Percentiles rank a stretch among this genome's conserved stretches.
These are phyloP conservation scores for Globisporangium mamillatum DNA, from an alignment of 352 stramenopile genomes.

Conservation along the genomic window DNA sequence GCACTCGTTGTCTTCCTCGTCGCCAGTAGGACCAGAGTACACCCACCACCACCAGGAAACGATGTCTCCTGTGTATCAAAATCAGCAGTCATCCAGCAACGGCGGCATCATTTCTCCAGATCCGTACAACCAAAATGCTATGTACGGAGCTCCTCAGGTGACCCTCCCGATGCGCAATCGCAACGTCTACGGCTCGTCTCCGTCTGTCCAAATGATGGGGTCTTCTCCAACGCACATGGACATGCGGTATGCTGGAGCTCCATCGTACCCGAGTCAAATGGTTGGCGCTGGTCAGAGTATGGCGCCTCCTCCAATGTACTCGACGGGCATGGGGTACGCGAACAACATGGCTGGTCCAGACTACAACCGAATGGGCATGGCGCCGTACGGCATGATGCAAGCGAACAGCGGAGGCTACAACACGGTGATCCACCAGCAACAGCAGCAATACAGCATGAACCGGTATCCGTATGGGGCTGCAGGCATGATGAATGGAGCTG, in stretches of 20 bases:
- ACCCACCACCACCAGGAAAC: slow-evolving; percentile 10
- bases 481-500: slow-evolving; percentile 18
- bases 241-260: slow-evolving; percentile 9
- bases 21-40: slow-evolving; percentile 3
- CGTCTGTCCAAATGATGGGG: slow-evolving; percentile 24
- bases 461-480: slow-evolving; percentile 42
- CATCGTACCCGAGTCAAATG: slow-evolving; percentile 21
- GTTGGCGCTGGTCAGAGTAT: slow-evolving; percentile 25
- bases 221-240: slow-evolving; percentile 15
- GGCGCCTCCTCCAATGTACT: slow-evolving; percentile 18
- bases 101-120: slow-evolving; percentile 15
- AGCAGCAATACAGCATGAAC: slow-evolving; percentile 38
- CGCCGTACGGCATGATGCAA: slow-evolving; percentile 23
- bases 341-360: slow-evolving; percentile 14
- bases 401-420: slow-evolving; percentile 23
- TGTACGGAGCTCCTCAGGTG: slow-evolving; percentile 34
- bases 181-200: slow-evolving; percentile 29
- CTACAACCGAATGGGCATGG: slow-evolving; percentile 28
- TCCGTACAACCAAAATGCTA: slow-evolving; percentile 35
- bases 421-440: slow-evolving; percentile 28
- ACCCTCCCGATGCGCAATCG: slow-evolving; percentile 61
- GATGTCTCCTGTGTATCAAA: slow-evolving; percentile 13
- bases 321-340: slow-evolving; percentile 39
- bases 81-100: slow-evolving; percentile 10
- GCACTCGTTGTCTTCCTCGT: slow-evolving; percentile 3